Base-by-base conservation (phyloP, 2,329 filamentous ascomycete genomes). In the Ophiostoma triangulosporum region DNA sequence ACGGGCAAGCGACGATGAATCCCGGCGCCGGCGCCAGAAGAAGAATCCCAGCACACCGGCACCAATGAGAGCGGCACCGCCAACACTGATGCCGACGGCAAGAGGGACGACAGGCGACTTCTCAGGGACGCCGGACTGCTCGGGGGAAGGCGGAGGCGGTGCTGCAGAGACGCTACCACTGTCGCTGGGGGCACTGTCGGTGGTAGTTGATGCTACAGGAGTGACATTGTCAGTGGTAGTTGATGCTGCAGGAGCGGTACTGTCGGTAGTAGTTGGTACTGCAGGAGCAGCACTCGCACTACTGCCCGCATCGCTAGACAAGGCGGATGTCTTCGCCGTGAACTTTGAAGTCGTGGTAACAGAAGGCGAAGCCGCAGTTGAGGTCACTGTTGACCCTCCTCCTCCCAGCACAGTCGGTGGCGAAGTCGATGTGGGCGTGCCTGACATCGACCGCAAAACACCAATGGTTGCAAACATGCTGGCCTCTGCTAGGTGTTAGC, bases 1-100 rank as follows among this genome's bases (percentile, higher is more conserved):
- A 2, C 52, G 50, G 0, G 57, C 50, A 3, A 22, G 35, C 1
- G 38, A 14, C 6, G 36, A 38, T 3, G 48, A 46, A 2, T 24
- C 46, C 11, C 45, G 46, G 2, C 51, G 50, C 6, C 48, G 51
- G 4, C 57, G 56, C 57, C 56, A 59, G 12, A 57, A 1, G 8
- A 53, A 31, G 11, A 26, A 51, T 0, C 50, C 57, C 2, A 54
- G 20, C 2, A 54, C 43, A 3, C 33, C 45, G 0, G 50, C 56
- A 2, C 54, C 22, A 1, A 54, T 15, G 2, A 57, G 17, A 1
- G 49, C 48, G 1, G 46, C 52, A 2, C 57, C 55, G 6, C 58
- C 58, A 17, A 60, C 36, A 24, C 48, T 55, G 2, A 59, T 26
- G 1, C 58, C 57, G 2, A 59, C 55, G 0, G 57, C 58, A 17